phyloP scores from a whole-genome alignment of 495 filamentous ascomycete species.

The Xylaria nigripes region DNA sequence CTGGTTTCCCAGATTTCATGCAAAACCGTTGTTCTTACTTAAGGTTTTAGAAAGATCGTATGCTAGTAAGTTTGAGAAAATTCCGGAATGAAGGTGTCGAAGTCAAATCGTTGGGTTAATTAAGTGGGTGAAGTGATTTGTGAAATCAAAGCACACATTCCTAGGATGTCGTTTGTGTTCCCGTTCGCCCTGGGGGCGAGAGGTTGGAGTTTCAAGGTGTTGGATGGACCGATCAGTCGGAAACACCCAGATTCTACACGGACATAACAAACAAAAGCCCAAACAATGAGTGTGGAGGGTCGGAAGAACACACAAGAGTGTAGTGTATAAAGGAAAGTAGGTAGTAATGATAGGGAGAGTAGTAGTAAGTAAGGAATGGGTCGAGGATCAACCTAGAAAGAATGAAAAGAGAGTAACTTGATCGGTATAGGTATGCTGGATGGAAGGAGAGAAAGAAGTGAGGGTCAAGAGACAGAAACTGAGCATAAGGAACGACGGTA shows the following conservation, averaged over 20 bases:
- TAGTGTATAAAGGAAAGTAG: neutral
- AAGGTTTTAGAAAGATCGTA: neutral
- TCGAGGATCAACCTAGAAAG: conserved; percentile 49
- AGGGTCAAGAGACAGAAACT: conserved; percentile 3
- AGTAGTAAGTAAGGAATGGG: conserved; percentile 16
- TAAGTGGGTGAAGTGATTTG: neutral
- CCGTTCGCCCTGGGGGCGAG: conserved; percentile 1
- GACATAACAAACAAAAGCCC: neutral
- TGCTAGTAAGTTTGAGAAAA: neutral
- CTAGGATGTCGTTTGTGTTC: neutral
- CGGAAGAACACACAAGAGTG: conserved; percentile 4
- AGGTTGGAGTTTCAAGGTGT: neutral
- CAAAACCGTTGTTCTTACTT: neutral
- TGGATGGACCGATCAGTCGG: neutral
- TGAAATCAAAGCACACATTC: neutral
- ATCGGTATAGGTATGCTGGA: conserved; percentile 1
- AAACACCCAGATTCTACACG: neutral
- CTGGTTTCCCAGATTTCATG: neutral
- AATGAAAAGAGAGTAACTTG: conserved; percentile 26
- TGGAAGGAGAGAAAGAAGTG: conserved; percentile 8
- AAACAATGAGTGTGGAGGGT: neutral
- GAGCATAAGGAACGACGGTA: neutral
- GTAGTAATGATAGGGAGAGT: neutral
- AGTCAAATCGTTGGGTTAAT: neutral
- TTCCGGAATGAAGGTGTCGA: neutral